These are phyloP conservation scores for Vigna radiata DNA, from an alignment of 306 rosid species.

Conservation along the genomic window DNA sequence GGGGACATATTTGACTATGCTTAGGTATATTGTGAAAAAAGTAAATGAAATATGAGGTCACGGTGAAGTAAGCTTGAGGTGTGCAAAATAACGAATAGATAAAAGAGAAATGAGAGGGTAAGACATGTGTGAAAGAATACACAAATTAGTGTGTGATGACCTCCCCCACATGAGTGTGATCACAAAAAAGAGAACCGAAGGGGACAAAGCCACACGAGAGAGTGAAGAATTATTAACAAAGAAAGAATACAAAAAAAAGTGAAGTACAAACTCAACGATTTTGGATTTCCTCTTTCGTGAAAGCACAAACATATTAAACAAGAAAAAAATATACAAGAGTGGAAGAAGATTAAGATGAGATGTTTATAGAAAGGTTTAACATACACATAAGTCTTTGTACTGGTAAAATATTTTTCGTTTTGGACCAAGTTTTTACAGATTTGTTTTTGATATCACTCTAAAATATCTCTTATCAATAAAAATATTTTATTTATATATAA, in stretches of 20 bases:
- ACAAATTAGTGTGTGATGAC: constrained; percentile 69
- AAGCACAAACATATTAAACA: constrained; percentile 41
- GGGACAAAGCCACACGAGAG: constrained; percentile 54
- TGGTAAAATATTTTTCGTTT: too few relatives aligned
- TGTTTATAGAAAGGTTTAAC: too few relatives aligned
- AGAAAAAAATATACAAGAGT: constrained; percentile 42
- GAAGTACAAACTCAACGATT: constrained; percentile 24
- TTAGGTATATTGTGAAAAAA: not conserved
- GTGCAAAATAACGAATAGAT: constrained; percentile 58
- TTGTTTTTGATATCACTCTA: too few relatives aligned
- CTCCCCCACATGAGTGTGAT: constrained; percentile 51
- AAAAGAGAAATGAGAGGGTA: constrained; percentile 36
- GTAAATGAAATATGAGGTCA: constrained; percentile 62
- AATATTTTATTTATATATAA: too few relatives aligned
- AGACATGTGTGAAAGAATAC: constrained; percentile 55
- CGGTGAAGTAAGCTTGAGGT: constrained; percentile 73
- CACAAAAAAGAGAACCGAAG: constrained; percentile 16
- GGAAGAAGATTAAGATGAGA: constrained; percentile 33
- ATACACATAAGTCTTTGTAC: too few relatives aligned
- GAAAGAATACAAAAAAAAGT: not conserved
- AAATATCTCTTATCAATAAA: too few relatives aligned
- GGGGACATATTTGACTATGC: not conserved
- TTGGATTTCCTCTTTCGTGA: constrained; percentile 31
- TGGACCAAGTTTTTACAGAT: too few relatives aligned
- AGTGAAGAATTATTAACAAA: constrained; percentile 37